Percentiles rank a stretch among this genome's conserved stretches.
These are phyloP conservation scores for Calocybe gangraenosa DNA, from an alignment of 768 basidiomycete genomes.

Conservation along the genomic window DNA sequence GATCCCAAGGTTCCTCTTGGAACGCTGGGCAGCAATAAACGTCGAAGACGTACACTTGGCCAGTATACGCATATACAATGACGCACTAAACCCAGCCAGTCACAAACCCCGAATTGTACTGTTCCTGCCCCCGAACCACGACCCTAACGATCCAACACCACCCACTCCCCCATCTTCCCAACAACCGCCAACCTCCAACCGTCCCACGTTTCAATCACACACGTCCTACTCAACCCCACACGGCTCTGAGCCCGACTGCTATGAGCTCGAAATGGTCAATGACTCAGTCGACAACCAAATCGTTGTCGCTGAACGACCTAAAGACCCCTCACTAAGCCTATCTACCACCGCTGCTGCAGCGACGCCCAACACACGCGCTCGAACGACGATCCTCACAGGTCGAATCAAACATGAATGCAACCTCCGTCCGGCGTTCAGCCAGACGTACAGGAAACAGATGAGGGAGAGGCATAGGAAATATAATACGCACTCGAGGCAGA, in stretches of 20 bases:
- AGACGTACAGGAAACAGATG: constrained; percentile 69
- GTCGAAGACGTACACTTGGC: constrained; percentile 79
- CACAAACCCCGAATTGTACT: constrained; percentile 61
- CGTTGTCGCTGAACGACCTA: constrained; percentile 79
- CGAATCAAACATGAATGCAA: constrained; percentile 80
- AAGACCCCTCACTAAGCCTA: constrained; percentile 43
- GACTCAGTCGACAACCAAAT: constrained; percentile 82
- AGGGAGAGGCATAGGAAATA: constrained; percentile 60
- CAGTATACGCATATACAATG: constrained; percentile 75
- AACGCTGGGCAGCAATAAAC: constrained; percentile 76
- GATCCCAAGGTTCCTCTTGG: constrained; percentile 86
- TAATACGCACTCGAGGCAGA: constrained; percentile 62
- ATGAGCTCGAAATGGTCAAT: constrained; percentile 86
- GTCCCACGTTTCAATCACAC: constrained; percentile 33
- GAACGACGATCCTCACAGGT: constrained; percentile 76
- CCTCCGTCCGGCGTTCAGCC: constrained; percentile 63
- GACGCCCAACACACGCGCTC: constrained; percentile 53
- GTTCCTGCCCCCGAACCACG: constrained; percentile 57
- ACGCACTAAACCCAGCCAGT: constrained; percentile 36
- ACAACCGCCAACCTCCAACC: constrained; percentile 25
- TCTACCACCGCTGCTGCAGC: constrained; percentile 33
- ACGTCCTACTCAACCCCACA: constrained; percentile 25
- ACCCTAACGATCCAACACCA: constrained; percentile 25
- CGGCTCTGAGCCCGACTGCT: constrained; percentile 57
- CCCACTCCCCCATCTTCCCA: constrained; percentile 10